Conservation (phyloP, 2,329 filamentous ascomycete genomes). For the Scortechinia acanthostroma region DNA sequence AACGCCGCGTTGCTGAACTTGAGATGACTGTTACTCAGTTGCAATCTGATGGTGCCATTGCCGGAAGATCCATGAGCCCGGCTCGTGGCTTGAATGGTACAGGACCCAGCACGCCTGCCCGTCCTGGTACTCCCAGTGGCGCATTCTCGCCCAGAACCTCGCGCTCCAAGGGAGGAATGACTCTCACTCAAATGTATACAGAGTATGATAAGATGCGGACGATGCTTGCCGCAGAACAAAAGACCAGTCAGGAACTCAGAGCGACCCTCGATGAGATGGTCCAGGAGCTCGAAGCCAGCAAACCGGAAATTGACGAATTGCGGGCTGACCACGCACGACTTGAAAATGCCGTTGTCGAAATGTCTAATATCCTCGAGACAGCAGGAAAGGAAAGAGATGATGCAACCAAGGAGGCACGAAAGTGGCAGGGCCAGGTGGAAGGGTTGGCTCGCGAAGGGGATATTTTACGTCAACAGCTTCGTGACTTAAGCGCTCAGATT, state of each 20-base stretch:
- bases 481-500: not conserved
- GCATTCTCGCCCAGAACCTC: slow-evolving; percentile 43
- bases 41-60: slow-evolving; percentile 38
- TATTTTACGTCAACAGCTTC: not conserved
- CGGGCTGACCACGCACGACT: slow-evolving; percentile 19
- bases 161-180: slow-evolving; percentile 42
- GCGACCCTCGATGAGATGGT: slow-evolving; percentile 31
- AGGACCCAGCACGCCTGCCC: slow-evolving; percentile 34
- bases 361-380: slow-evolving; percentile 18
- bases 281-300: slow-evolving; percentile 34
- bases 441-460: not conserved
- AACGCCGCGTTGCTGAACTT: slow-evolving; percentile 56
- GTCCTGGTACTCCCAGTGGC: slow-evolving; percentile 35
- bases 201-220: slow-evolving; percentile 44
- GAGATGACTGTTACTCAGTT: slow-evolving; percentile 55
- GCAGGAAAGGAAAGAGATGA: slow-evolving; percentile 58
- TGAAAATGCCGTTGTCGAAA: slow-evolving; percentile 28
- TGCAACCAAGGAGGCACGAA: slow-evolving; percentile 37
- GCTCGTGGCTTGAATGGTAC: slow-evolving; percentile 28
- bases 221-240: not conserved
- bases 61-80: slow-evolving; percentile 9
- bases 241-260: not conserved
- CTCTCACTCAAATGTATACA: slow-evolving; percentile 54
- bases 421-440: slow-evolving; percentile 2
- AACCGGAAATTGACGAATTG: slow-evolving; percentile 39